phyloP scores from a whole-genome alignment of 768 basidiomycete species.

The Leucosporidium yakuticum region DNA sequence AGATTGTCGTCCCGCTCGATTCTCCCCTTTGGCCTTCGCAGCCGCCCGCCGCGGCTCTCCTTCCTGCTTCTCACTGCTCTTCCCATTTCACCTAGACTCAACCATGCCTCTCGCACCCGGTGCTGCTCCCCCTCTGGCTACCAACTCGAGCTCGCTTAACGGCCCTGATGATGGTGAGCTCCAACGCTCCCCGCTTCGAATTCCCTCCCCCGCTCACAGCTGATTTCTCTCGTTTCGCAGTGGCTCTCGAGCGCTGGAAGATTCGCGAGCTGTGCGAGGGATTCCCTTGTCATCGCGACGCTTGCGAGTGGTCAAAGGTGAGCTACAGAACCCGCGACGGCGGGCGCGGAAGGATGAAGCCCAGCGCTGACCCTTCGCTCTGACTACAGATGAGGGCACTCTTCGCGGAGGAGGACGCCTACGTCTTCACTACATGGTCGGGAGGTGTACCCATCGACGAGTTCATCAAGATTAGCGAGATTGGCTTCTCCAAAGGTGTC shows the following conservation, averaged over 20 bases:
- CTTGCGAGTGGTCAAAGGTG: slow-evolving; percentile 25
- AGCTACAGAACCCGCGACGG: too few relatives aligned
- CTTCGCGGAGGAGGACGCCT: slow-evolving; percentile 25
- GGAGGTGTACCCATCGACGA: slow-evolving; percentile 29
- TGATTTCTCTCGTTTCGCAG: too few relatives aligned
- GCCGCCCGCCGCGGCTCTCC: background rate
- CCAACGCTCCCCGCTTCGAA: background rate
- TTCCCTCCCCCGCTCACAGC: too few relatives aligned
- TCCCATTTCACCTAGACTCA: background rate
- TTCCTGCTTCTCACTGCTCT: background rate
- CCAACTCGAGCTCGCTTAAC: slow-evolving; percentile 9
- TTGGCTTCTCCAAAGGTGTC: slow-evolving; percentile 33
- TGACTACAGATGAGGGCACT: slow-evolving; percentile 8
- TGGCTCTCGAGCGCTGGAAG: too few relatives aligned
- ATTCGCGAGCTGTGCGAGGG: slow-evolving; percentile 19
- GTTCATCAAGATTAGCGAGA: slow-evolving; percentile 27
- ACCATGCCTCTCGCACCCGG: slow-evolving; percentile 11
- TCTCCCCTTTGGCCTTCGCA: too few relatives aligned
- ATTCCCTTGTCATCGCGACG: slow-evolving; percentile 22
- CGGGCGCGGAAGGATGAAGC: background rate
- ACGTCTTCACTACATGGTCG: slow-evolving; percentile 28
- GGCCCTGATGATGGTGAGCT: background rate
- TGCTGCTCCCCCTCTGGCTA: slow-evolving; percentile 8
- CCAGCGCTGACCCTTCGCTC: background rate
- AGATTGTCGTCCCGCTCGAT: too few relatives aligned